Base-by-base conservation (phyloP, 371 early-diverging fungal species). In the Apophysomyces variabilis region DNA sequence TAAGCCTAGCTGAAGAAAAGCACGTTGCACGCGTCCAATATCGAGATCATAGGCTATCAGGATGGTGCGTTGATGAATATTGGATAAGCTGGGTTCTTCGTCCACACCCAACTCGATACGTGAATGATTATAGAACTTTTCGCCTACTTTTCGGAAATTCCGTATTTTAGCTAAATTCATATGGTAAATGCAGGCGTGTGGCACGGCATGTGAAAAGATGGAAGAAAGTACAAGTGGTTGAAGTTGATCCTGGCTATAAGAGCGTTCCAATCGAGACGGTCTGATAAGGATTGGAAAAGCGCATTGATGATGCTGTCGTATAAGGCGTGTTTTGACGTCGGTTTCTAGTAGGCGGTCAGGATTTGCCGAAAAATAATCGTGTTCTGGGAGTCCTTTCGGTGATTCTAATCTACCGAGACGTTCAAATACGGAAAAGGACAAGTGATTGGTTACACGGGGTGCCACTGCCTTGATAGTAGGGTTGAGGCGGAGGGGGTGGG, bases 1-100 rank as follows among this genome's bases (percentile, higher is more conserved):
- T n/a, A 75, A 61, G 21, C 78, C 78, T 5, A 78, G 47, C 43
- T 78, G 75, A 11, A 78, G 26, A 37, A 66, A 78, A 1, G 78
- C 78, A 5, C 71, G 54, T 41, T 68, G 61, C 1, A 78, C 75
- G 36, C 69, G 67, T 0, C 78, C 78, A 4, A 73, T 46, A 60
- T 78, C 78, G 36, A 78, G 41, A 61, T 78, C 75, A 45, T 78
- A 73, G 21, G 73, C 66, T 35, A 73, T 72, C 12, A 75, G 47
- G 14, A 71, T 57, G 7, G 71, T 68, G 5, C 76, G 70, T 21
- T 76, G 76, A 26, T 76, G 76, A 41, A 76, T 73, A 46, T 73
- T 73, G 2, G 73, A 68, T 4, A 76, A 18, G 35, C 59, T 73
- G 4, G 76, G 66, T 9, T 68, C 62, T 16, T 76, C 73, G 38